Evolutionary conservation across 2,329 filamentous ascomycete species (phyloP), one percentile per base, ranked within the genome.

Genomic region (Chlorencoelia australis): DNA sequence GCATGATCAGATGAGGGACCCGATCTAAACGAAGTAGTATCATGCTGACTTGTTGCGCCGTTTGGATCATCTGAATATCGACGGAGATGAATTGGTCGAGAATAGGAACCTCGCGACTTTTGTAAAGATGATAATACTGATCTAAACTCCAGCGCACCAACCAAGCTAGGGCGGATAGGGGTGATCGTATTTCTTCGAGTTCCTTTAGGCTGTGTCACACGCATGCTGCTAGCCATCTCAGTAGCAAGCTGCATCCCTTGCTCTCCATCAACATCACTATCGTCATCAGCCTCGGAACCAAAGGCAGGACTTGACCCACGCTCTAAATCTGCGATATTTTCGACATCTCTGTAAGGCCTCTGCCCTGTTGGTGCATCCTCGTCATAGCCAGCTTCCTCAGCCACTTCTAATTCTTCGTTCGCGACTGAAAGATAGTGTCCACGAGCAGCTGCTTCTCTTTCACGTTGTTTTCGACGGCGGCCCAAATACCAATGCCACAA

Each of bases 211-310:
- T 86, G 75, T 47, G 77, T 78, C 18, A 96, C 70, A 39, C 89
- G 82, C 91, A 98, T 98, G 57, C 86, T 94, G 57, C 79, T 91
- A 25, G 82, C 80, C 55, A 98, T 75, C 58, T 96, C 88, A 14
- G 86, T 86, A 25, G 76, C 79, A 32, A 82, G 69, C 44, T 82
- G 75, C 35, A 71, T 67, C 30, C 78, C 75, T 31, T 76, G 71
- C 34, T 74, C 69, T 21, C 67, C 64, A 8, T 65, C 64, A 3
- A 66, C 62, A 15, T 74, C 70, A 18, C 66, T 64, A 7, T 56
- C 21, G 55, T 58, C 21, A 21, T 46, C 37, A 40, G 45, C 20
- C 33, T 46, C 3, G 63, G 64, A 1, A 59, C 63, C 20, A 58
- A 57, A 46, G 71, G 68, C 29, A 69, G 56, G 5, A 57, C 55